phyloP scores from a whole-genome alignment of 768 basidiomycete genomes.

The Amanita jacksonii region DNA sequence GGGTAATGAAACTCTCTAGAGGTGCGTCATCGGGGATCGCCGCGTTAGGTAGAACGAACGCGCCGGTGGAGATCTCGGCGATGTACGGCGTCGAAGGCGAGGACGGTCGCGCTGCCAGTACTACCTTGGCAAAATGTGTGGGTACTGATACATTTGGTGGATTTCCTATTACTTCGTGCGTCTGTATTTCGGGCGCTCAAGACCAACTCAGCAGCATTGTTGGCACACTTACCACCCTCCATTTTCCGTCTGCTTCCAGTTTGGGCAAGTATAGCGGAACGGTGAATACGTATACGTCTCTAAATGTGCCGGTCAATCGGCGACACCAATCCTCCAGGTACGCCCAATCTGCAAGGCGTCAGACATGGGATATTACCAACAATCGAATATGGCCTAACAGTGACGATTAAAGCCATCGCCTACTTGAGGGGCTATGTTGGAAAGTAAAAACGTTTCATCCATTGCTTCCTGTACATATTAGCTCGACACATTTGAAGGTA shows the following conservation, averaged over 20 bases:
- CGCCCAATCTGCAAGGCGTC: slow-evolving; percentile 69
- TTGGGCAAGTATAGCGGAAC: slow-evolving; percentile 93
- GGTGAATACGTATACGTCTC: slow-evolving; percentile 97
- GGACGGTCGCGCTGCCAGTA: slow-evolving; percentile 65
- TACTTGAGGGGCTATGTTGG: slow-evolving; percentile 97
- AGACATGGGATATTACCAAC: not conserved
- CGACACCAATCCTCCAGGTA: slow-evolving; percentile 96
- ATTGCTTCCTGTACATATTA: slow-evolving; percentile 57
- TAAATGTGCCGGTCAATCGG: slow-evolving; percentile 73
- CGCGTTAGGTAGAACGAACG: slow-evolving; percentile 95
- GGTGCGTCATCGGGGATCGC: slow-evolving; percentile 78
- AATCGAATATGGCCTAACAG: slow-evolving; percentile 46
- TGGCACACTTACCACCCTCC: slow-evolving; percentile 72
- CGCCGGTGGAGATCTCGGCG: slow-evolving; percentile 77
- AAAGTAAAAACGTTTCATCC: slow-evolving; percentile 91
- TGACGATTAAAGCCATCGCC: slow-evolving; percentile 97
- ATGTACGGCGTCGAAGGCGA: slow-evolving; percentile 64
- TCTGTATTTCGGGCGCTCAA: slow-evolving; percentile 34
- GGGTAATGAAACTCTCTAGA: slow-evolving; percentile 72
- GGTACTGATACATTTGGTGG: slow-evolving; percentile 90
- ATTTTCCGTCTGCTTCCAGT: slow-evolving; percentile 83
- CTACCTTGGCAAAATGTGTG: slow-evolving; percentile 97
- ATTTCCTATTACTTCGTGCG: slow-evolving; percentile 89
- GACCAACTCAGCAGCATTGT: not conserved
- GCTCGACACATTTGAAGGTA: not conserved